phyloP scores from a whole-genome alignment of 2,329 filamentous ascomycete species.

The Trichoderma hamatum region DNA sequence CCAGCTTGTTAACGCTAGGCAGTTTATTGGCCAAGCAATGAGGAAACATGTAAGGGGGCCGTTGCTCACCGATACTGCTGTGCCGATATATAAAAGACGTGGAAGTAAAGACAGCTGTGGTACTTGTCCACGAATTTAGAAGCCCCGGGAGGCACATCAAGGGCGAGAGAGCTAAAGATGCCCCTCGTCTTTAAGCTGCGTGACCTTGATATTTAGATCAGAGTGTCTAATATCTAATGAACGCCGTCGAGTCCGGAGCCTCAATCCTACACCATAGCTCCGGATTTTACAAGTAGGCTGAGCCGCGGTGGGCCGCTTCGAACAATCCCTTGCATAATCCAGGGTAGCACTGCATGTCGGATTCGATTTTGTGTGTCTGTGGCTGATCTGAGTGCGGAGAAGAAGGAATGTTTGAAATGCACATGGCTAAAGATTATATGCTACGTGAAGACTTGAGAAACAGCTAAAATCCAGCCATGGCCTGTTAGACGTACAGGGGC shows the following conservation, averaged over 20 bases:
- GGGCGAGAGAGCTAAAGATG: not conserved
- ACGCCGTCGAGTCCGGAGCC: not conserved
- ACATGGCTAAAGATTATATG: not conserved
- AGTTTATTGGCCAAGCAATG: not conserved
- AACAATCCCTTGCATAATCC: constrained; percentile 4
- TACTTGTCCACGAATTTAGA: not conserved
- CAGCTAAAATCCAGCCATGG: not conserved
- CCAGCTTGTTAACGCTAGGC: not conserved
- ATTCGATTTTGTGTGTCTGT: not conserved
- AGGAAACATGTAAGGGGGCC: constrained; percentile 9
- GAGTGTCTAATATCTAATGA: not conserved
- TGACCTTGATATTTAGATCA: not conserved
- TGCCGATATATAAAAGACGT: not conserved
- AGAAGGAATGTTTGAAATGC: not conserved
- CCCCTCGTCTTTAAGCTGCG: not conserved
- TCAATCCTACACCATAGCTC: not conserved
- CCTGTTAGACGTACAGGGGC: not conserved
- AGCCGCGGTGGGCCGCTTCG: not conserved
- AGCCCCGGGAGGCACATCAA: not conserved
- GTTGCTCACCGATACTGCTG: constrained; percentile 12
- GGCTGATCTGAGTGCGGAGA: not conserved
- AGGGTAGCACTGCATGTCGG: constrained; percentile 12
- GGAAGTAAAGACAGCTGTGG: not conserved
- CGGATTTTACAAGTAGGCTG: not conserved
- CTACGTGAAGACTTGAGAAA: not conserved